These are phyloP conservation scores for Panicum hallii DNA, from an alignment of 202 grass and related monocot genomes.

Conservation along the genomic window DNA sequence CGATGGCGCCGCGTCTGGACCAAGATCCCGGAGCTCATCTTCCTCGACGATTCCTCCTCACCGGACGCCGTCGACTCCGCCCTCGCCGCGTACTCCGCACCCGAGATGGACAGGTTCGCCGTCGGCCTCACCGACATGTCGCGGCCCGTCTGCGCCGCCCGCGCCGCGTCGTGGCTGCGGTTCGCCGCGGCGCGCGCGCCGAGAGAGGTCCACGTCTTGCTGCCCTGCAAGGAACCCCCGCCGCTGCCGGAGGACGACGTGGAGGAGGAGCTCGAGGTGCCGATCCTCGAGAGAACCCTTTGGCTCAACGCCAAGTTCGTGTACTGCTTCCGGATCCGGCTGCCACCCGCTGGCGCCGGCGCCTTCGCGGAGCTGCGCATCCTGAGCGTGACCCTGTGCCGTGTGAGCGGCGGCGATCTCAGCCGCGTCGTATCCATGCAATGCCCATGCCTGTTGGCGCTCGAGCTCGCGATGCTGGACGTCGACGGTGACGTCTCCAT, in stretches of 20 bases:
- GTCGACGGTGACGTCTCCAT: constrained; percentile 18
- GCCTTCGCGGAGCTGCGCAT: neutral
- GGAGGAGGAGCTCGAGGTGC: constrained; percentile 22
- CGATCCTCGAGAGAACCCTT: neutral
- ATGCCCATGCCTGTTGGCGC: neutral
- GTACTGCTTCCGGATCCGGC: constrained; percentile 6
- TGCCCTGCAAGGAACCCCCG: neutral
- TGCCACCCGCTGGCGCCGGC: neutral
- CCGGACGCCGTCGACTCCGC: constrained; percentile 1
- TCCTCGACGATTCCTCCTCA: neutral
- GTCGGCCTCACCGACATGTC: neutral
- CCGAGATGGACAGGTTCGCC: neutral
- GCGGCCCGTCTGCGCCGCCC: neutral
- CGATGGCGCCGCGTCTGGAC: constrained; percentile 5
- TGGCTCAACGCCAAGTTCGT: neutral
- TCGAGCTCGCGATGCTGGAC: constrained; percentile 4
- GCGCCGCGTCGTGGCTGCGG: constrained; percentile 25
- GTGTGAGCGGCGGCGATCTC: constrained; percentile 2
- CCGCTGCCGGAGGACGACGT: neutral
- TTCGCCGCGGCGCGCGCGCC: constrained; percentile 13
- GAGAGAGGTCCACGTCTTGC: neutral
- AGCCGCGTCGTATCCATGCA: constrained; percentile 7
- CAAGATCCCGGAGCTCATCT: neutral
- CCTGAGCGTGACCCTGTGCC: neutral
- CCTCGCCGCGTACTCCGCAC: neutral